Percentiles rank a stretch among this genome's conserved stretches.
phyloP scores from a whole-genome alignment of 257 asterid genomes.

The Agastache rugosa region DNA sequence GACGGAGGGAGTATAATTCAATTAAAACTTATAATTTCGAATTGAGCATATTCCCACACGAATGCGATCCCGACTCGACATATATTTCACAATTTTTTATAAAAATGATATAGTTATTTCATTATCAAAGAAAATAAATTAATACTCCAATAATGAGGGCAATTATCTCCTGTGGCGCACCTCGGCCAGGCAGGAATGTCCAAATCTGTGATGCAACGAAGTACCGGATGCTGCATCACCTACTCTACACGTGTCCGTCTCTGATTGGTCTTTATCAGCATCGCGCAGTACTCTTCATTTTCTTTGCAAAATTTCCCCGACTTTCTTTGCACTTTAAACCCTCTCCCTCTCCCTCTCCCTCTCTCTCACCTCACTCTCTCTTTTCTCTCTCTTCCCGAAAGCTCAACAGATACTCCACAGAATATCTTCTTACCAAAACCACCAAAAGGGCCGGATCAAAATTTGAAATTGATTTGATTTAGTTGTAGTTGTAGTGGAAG shows the following conservation, averaged over 20 bases:
- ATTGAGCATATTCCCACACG: not conserved
- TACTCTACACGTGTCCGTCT: not conserved
- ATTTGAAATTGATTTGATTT: constrained; percentile 26
- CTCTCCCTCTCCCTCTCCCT: constrained; percentile 14
- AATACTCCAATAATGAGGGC: constrained; percentile 14
- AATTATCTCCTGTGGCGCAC: constrained; percentile 31
- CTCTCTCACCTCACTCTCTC: not conserved
- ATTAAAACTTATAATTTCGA: not conserved
- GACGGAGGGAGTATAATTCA: too few relatives aligned
- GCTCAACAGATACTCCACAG: constrained; percentile 41
- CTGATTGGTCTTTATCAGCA: constrained; percentile 34
- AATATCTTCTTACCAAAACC: constrained; percentile 48
- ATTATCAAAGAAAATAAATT: not conserved
- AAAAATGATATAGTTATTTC: constrained; percentile 9
- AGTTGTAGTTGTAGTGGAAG: not conserved
- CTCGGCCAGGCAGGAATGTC: constrained; percentile 41
- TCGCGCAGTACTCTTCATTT: constrained; percentile 26
- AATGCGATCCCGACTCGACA: not conserved
- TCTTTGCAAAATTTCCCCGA: constrained; percentile 30
- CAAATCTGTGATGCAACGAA: constrained; percentile 39
- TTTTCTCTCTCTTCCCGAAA: constrained; percentile 26
- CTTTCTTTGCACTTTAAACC: constrained; percentile 46
- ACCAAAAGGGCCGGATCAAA: constrained; percentile 35
- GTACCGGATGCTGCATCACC: constrained; percentile 25
- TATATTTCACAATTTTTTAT: not conserved